Evolutionary conservation across 108 stramenopile species (phyloP).

Genomic region (Skeletonema tropicum): DNA sequence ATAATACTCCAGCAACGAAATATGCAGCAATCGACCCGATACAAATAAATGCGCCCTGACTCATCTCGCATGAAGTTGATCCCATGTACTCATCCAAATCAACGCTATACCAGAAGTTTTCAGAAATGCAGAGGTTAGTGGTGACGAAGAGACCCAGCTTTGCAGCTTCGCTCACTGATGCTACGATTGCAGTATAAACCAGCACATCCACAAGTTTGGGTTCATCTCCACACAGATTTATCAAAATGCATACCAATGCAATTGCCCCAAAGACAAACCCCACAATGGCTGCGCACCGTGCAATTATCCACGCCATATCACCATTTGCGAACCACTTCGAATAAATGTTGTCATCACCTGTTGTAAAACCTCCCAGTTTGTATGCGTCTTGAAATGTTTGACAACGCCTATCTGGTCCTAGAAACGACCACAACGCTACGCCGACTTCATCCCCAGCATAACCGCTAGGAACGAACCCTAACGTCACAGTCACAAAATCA

Average conservation of each 20-base stretch:
- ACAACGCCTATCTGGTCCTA: conserved; percentile 4
- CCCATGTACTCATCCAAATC: conserved; percentile 18
- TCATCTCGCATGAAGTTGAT: conserved; percentile 9
- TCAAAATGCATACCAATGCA: conserved; percentile 16
- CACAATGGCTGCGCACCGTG: conserved; percentile 18
- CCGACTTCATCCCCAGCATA: conserved; percentile 14
- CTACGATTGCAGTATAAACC: conserved; percentile 16
- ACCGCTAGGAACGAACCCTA: conserved; percentile 11
- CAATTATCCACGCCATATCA: conserved; percentile 16
- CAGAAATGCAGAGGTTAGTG: conserved; percentile 17
- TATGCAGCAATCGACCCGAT: conserved; percentile 17
- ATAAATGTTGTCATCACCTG: conserved; percentile 9
- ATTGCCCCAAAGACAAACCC: conserved; percentile 12
- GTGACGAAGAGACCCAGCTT: conserved; percentile 25
- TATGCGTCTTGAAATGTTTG: conserved; percentile 12
- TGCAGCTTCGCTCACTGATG: conserved; percentile 16
- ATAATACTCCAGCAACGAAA: conserved; percentile 10
- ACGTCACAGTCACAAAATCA: conserved; percentile 9
- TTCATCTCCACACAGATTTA: conserved; percentile 16
- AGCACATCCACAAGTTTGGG: conserved; percentile 22
- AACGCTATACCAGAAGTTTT: conserved; percentile 18
- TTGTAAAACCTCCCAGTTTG: conserved; percentile 1
- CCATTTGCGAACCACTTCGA: conserved; percentile 15
- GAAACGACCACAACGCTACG: conserved; percentile 13
- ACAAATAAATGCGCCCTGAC: conserved; percentile 13